Evolutionary conservation across 306 rosid genomes (phyloP), one percentile per base, ranked within the genome.

Genomic region (Casuarina equisetifolia): DNA sequence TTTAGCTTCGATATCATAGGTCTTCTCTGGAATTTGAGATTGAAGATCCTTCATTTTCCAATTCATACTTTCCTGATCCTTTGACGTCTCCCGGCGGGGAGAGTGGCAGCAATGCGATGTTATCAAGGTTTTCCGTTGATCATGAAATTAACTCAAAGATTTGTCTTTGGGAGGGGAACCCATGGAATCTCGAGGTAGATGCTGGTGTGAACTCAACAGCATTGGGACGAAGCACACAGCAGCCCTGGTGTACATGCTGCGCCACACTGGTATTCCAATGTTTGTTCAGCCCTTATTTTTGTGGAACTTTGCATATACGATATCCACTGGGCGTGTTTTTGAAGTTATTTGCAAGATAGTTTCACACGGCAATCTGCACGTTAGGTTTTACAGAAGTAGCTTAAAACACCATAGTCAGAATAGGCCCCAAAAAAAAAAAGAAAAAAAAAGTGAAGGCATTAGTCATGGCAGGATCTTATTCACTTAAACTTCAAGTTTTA

Each of bases 131-230:
- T 89, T 98, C 97, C 0, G 91, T 96, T 70, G 91, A 91, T 66
- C 92, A 88, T 64, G 99, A 96, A 59, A 82, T 90, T 79, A 92
- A 92, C 81, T 88, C 86, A 0, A 93, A 83, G 95, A 88, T 92
- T 82, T 96, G 91, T 82, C 83, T 96, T 69, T 96, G 99, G 99
- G 88, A 96, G 82, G 99, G 99, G 74, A 78, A 88, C 76, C 97
- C 99, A 3, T 96, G 99, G 99, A 96, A 91, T 85, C 93, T 96
- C 46, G 99, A 93, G 85, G 99, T 92, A 78, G 99, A 96, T 87
- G 98, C 98, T 53, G 97, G 92, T 62, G 98, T 96, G 70, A 96
- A 96, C 87, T 91, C 99, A 3, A 78, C 91, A 96, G 99, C 76
- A 84, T 84, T 79, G 92, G 97, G 99, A 96, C 83, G 99, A 96